phyloP scores from a whole-genome alignment of 225 moss, liverwort and hornwort species.

The Physcomitrellopsis africana region DNA sequence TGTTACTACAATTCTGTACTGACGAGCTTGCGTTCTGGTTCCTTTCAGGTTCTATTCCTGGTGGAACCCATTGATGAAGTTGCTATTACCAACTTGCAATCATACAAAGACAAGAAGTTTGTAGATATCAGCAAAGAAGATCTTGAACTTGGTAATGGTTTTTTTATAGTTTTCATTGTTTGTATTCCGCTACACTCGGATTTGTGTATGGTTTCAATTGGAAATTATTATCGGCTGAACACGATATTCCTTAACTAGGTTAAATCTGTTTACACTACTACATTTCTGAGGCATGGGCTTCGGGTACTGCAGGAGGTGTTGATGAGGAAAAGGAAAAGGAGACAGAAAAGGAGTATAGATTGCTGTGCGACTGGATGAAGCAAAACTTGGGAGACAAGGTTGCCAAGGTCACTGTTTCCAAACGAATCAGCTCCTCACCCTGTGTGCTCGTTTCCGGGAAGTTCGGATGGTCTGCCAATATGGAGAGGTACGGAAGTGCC shows the following conservation, averaged over 20 bases:
- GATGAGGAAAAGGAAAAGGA: constrained; percentile 77
- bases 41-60: constrained; percentile 65
- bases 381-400: constrained; percentile 76
- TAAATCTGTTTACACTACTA: constrained; percentile 5
- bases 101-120: constrained; percentile 76
- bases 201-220: background rate
- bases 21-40: background rate
- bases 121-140: constrained; percentile 86
- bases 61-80: constrained; percentile 84
- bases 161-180: background rate
- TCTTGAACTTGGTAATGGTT: constrained; percentile 59
- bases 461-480: constrained; percentile 88
- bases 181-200: too few species aligned
- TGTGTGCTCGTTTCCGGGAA: constrained; percentile 84
- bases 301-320: constrained; percentile 36
- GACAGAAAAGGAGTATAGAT: constrained; percentile 61
- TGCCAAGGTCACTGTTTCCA: constrained; percentile 75
- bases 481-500: constrained; percentile 57
- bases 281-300: background rate
- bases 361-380: constrained; percentile 83
- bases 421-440: constrained; percentile 75
- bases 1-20: background rate
- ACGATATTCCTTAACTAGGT: background rate
- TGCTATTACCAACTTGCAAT: constrained; percentile 66
- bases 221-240: background rate